Evolutionary conservation across 305 asterid species (phyloP), one percentile per base, ranked within the genome.

Genomic region (Euphrasia arctica): DNA sequence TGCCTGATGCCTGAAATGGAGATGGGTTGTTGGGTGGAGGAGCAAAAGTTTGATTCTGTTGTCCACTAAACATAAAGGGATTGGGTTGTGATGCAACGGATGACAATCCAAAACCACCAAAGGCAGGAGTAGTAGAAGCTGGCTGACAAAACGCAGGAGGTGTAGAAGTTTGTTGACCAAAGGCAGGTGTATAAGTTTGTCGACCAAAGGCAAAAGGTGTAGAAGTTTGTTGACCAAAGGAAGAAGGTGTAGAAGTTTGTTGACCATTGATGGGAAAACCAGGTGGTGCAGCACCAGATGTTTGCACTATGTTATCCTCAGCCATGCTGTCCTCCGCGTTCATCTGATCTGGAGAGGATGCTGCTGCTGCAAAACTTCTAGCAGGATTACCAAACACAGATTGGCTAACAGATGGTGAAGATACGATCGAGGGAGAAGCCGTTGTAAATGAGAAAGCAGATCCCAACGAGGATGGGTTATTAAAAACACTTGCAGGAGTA

Each of bases 261-360:
- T 82, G 93, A 68, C 91, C 90, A 77, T 18, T 18, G 22, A 63
- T 66, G 22, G 83, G 73, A 43, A 50, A 50, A 13, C 45, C 45
- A 39, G 45, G 45, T 39, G 45, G 12, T 9, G 52, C 58, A 25
- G 58, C 58, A 51, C 15, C 59, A 10, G 59, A 4, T 54, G 59
- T 27, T 25, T 83, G 96, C 76, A 81, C 79, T 22, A 84, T 78
- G 31, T 15, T 15, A 80, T 93, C 98, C 82, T 90, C 98, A 0
- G 96, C 94, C 98, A 93, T 93, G 81, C 89, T 85, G 84, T 85
- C 97, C 73, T 92, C 97, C 28, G 82, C 78, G 56, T 62, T 78
- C 96, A 82, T 85, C 68, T 82, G 97, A 70, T 80, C 86, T 3
- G 73, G 74, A 54, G 89, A 49, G 36, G 22, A 18, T 18, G 81